These are phyloP conservation scores for Naganishia cerealis DNA, from an alignment of 1,284 basidiomycete species.

Conservation along the genomic window DNA sequence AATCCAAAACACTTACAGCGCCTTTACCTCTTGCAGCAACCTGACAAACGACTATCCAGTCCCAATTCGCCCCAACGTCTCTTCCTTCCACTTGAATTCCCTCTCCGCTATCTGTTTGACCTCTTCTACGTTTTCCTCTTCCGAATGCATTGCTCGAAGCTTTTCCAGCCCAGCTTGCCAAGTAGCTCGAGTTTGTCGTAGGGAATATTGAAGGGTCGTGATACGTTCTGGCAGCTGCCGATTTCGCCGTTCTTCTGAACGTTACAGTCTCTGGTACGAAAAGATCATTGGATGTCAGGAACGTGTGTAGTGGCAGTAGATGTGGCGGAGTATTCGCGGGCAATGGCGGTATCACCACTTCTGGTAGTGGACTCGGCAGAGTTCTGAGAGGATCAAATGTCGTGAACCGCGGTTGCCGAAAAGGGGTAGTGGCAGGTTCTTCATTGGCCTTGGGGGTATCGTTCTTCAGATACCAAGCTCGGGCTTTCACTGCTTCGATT, in stretches of 20 bases:
- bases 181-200: neutral
- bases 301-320: slow-evolving; percentile 29
- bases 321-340: slow-evolving; percentile 21
- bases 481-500: slow-evolving; percentile 30
- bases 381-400: slow-evolving; percentile 33
- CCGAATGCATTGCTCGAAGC: slow-evolving; percentile 6
- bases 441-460: neutral
- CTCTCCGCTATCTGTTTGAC: slow-evolving; percentile 33
- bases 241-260: slow-evolving; percentile 24
- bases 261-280: slow-evolving; percentile 31
- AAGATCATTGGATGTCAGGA: slow-evolving; percentile 25
- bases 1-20: slow-evolving; percentile 24
- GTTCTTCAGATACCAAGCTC: slow-evolving; percentile 34
- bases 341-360: slow-evolving; percentile 22
- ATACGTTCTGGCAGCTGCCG: slow-evolving; percentile 15
- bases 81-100: slow-evolving; percentile 33
- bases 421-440: neutral
- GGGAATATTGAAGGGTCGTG: slow-evolving; percentile 11
- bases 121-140: slow-evolving; percentile 34
- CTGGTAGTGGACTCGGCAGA: slow-evolving; percentile 17
- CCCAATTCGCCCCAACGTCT: slow-evolving; percentile 37
- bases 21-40: slow-evolving; percentile 36
- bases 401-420: slow-evolving; percentile 32
- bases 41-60: slow-evolving; percentile 36
- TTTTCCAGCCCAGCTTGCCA: slow-evolving; percentile 12